Base-by-base conservation (phyloP, 2,329 filamentous ascomycete species). In the Curvularia verruculosa region DNA sequence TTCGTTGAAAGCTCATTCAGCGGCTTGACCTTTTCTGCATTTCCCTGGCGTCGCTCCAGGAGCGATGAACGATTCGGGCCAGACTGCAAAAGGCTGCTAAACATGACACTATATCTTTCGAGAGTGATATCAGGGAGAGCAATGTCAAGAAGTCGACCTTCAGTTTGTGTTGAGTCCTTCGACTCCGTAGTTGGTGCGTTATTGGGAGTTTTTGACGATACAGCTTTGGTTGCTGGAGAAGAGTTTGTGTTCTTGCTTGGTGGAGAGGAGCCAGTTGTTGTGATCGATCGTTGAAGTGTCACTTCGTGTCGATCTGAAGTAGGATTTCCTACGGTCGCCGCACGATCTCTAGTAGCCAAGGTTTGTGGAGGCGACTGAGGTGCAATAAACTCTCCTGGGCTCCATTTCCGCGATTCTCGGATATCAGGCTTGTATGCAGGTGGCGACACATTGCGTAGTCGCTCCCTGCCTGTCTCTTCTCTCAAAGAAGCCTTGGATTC, bases 91-190 rank as follows among this genome's bases (percentile, higher is more conserved):
- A 97, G 81, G 36, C 85, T 85, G 53, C 88, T 87, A 71, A 98
- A 97, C 93, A 97, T 97, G 63, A 97, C 85, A 66, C 92, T 96
- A 67, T 96, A 98, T 47, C 94, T 83, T 73, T 97, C 94, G 83
- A 98, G 82, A 60, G 89, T 86, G 53, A 90, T 83, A 48, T 85
- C 84, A 0, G 94, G 93, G 55, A 97, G 95, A 50, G 93, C 86
- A 15, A 97, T 84, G 66, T 92, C 83, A 19, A 97, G 79, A 37
- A 78, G 67, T 2, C 74, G 76, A 19, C 64, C 74, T 13, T 56
- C 64, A 7, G 54, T 26, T 6, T 34, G 18, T 21, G 23, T n/a
- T n/a, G 50, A 31, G 34, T n/a, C 18, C 34, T 44, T 56, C 10
- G 37, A 52, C 8, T 52, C 44, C n/a, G 48, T 19, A 24, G 52